These are phyloP conservation scores for Aciculoconidium aculeatum DNA, from an alignment of 805 yeast species.

Conservation along the genomic window DNA sequence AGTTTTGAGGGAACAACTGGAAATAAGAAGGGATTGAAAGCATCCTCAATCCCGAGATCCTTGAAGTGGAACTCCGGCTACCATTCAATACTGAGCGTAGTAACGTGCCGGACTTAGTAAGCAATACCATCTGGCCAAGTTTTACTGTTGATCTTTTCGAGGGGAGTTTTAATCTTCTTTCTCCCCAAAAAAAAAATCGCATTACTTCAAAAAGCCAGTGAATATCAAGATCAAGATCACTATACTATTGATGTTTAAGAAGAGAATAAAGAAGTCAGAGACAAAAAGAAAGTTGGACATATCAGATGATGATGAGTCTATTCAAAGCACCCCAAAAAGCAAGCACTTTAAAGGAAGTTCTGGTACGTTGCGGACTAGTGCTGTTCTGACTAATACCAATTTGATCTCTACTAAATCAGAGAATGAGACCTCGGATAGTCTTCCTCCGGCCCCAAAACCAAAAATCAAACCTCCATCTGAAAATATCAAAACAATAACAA, in stretches of 20 bases:
- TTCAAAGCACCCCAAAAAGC: no score
- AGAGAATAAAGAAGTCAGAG: constrained; percentile 6
- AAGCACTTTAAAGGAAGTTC: not conserved
- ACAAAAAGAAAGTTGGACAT: constrained; percentile 7
- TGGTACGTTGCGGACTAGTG: not conserved
- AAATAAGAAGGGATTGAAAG: no score
- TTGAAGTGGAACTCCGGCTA: no score
- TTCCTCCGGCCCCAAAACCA: constrained; percentile 5
- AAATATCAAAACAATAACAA: constrained; percentile 56
- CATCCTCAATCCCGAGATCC: no score
- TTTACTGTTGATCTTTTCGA: no score
- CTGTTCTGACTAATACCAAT: not conserved
- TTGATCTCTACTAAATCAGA: not conserved
- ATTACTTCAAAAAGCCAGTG: no score
- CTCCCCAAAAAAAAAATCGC: no score
- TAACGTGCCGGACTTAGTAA: no score
- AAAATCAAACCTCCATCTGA: constrained; percentile 25
- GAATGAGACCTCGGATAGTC: not conserved
- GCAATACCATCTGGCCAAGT: no score
- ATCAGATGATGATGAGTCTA: constrained; percentile 2
- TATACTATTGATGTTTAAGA: constrained; percentile 9
- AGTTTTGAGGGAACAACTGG: constrained; percentile 67
- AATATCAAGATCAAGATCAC: no score
- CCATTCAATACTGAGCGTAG: no score
- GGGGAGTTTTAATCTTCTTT: no score